Base-by-base conservation (phyloP, 345 rosid genomes). In the Durio zibethinus region DNA sequence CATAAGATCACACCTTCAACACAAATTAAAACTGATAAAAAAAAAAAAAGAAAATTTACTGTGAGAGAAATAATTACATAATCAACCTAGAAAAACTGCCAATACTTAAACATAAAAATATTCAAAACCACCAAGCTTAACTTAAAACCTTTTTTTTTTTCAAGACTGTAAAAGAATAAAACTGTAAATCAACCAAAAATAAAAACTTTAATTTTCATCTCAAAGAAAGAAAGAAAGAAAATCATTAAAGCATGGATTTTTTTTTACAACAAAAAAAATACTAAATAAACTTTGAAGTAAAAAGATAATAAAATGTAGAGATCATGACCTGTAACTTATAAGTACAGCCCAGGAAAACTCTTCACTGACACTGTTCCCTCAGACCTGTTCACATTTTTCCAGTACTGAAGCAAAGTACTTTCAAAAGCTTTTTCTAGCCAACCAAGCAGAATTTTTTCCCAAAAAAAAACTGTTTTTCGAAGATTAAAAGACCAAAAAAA, bases 241-340 rank as follows among this genome's bases (percentile, higher is more conserved):
- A 59, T 53, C 23, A 64, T 10, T 20, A 61, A 79, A 72, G 40
- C 57, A 18, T 50, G 45, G 40, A 50, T 25, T 54, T 23, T 56
- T 56, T 74, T 69, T 52, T 50, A 25, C 63, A 45, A n/a, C 25
- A 29, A 61, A 38, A 60, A 29, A 14, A 10, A 64, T 9, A 72
- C 25, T 25, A 38, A 67, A 69, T 3, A 20, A 68, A 56, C 27
- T 76, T 6, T 18, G n/a, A 36, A 27, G 38, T 36, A 29, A 63
- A 25, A 65, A 33, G 42, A 50, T 18, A 27, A 31, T 50, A 71
- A 29, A 71, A 70, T 6, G 23, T 35, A 45, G 79, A 82, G 86
- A 82, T 86, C 86, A 84, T 81, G 81, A 88, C 88, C 90, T 88
- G 84, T 43, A 77, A 67, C 25, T 23, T 67, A 52, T 42, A 77